These are phyloP conservation scores for Selenicereus undatus DNA, from an alignment of 148 eudicot genomes.

Conservation along the genomic window DNA sequence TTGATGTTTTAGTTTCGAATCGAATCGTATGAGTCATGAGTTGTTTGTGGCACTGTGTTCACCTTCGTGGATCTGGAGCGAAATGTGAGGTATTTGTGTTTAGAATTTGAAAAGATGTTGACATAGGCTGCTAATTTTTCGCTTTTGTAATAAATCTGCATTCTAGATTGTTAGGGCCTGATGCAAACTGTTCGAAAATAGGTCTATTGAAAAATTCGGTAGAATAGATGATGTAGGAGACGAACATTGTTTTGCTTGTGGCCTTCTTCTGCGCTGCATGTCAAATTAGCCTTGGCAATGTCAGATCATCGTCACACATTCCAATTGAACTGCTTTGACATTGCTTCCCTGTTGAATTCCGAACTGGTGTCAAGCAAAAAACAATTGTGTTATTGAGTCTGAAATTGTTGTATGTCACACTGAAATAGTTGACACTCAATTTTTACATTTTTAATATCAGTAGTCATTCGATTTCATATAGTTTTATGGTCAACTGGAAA, in stretches of 20 bases:
- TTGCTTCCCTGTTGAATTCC: background rate
- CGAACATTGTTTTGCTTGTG: background rate
- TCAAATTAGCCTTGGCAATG: background rate
- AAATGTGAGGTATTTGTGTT: conserved; percentile 6
- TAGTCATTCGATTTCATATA: too few species aligned
- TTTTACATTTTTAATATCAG: too few species aligned
- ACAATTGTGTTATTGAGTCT: background rate
- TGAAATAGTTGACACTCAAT: too few species aligned
- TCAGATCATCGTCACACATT: background rate
- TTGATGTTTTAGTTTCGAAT: background rate
- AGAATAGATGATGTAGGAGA: background rate
- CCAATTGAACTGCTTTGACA: background rate
- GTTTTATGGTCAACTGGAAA: too few species aligned
- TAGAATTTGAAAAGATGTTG: background rate
- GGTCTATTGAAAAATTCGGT: background rate
- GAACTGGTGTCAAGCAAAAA: background rate
- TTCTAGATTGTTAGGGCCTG: background rate
- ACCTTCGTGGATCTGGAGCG: conserved; percentile 10
- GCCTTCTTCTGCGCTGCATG: background rate
- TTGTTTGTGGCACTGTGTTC: background rate
- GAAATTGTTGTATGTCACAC: too few species aligned
- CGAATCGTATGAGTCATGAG: background rate
- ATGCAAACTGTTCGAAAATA: background rate
- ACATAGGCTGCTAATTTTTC: background rate
- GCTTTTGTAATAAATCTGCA: background rate